Conservation (phyloP, 129 eudicot genomes). For the Deinandra increscens region DNA sequence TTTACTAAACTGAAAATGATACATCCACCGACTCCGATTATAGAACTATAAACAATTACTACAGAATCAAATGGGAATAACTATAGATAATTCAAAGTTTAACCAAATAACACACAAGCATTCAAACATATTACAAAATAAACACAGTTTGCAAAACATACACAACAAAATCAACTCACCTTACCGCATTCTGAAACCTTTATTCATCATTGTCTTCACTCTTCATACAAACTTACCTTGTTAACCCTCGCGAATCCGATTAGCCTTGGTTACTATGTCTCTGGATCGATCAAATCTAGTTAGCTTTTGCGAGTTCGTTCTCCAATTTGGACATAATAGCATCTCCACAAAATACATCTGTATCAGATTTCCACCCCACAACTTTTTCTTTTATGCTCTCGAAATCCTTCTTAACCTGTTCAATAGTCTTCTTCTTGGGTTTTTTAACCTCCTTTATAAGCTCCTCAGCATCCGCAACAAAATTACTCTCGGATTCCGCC, state of each 20-base stretch:
- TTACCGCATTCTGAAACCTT: background rate
- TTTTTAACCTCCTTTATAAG: slow-evolving; percentile 4
- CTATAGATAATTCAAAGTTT: background rate
- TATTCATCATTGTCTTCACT: background rate
- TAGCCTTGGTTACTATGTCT: background rate
- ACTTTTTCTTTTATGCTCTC: background rate
- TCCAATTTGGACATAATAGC: slow-evolving; percentile 12
- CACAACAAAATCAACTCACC: background rate
- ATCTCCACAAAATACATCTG: slow-evolving; percentile 33
- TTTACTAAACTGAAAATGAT: no score
- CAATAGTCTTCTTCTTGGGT: background rate
- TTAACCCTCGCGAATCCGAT: background rate
- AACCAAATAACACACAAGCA: background rate
- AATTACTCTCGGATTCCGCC: slow-evolving; percentile 22
- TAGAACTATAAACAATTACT: background rate
- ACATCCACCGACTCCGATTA: background rate
- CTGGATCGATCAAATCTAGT: background rate
- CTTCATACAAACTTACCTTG: background rate
- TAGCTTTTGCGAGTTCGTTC: slow-evolving; percentile 2
- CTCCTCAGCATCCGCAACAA: slow-evolving; percentile 25
- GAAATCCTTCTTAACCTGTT: slow-evolving; percentile 10
- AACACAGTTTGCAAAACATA: background rate
- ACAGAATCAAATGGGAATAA: background rate
- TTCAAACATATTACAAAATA: slow-evolving; percentile 15
- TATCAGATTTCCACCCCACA: slow-evolving; percentile 12